Base-by-base conservation (phyloP, 1,284 basidiomycete genomes). In the Ustilago crameri region DNA sequence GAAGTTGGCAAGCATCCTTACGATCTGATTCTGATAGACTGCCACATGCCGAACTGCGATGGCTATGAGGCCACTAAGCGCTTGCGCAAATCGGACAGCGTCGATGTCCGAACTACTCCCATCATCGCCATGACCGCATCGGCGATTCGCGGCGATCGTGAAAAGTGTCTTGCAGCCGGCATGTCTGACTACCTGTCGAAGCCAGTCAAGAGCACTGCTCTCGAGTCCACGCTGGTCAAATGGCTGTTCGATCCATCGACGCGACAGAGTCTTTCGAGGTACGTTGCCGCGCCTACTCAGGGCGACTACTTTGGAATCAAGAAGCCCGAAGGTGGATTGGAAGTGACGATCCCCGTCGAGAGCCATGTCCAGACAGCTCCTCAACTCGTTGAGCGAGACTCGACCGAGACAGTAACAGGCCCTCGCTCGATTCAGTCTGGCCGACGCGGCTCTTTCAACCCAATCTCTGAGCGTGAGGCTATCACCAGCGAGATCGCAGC, bases 151-250 rank as follows among this genome's bases (percentile, higher is more conserved):
- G 78, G 78, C 34, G 80, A 82, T 48, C 75, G 78, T 34, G 79
- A 82, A 49, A 73, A 77, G 49, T 81, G 79, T 32, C 57, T 79
- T 10, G 68, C 69, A 5, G 74, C 76, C 0, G 75, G 79, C 35
- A 81, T 82, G 79, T 72, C 69, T 12, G 80, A 82, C 47, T 82
- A 79, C 38, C 65, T 82, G 22, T 71, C 72, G 17, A 82, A 82
- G 51, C 80, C 80, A 15, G 77, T 82, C 52, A 81, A 80, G 65
- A 69, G 72, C 26, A 63, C 58, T 4, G 76, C 75, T 5, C 59
- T 82, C 7, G 79, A 79, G 56, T 45, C 63, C 22, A 80, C 75
- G 43, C 52, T 80, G 35, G 72, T 73, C 49, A 69, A 69, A 34
- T 80, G 78, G 78, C 57, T 80, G 14, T 80, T 75, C 22, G 78